Evolutionary conservation across 169 alveolate genomes (phyloP).

Genomic region (Pseudocohnilembus persalinus): DNA sequence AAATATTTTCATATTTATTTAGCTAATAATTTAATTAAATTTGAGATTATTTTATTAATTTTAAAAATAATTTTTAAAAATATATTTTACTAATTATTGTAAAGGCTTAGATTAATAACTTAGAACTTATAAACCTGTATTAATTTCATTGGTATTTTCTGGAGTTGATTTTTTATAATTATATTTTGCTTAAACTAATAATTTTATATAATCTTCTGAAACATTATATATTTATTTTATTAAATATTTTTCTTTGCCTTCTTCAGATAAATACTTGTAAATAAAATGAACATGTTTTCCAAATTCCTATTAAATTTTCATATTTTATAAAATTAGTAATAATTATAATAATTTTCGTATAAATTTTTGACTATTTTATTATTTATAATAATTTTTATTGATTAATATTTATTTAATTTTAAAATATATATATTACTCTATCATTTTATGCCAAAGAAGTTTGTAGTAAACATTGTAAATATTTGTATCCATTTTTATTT

Average conservation of each 20-base stretch:
- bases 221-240: too few species aligned
- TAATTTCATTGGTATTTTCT: not conserved
- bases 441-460: not conserved
- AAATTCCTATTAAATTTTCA: not conserved
- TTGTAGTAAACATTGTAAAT: not conserved
- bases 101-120: not conserved
- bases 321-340: too few species aligned
- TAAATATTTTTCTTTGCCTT: not conserved
- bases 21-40: not conserved
- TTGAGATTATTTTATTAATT: too few species aligned
- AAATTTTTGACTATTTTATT: too few species aligned
- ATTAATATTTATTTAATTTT: too few species aligned
- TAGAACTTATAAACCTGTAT: not conserved
- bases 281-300: not conserved
- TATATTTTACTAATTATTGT: not conserved
- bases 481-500: not conserved
- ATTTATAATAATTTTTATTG: too few species aligned
- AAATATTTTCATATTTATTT: not conserved
- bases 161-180: not conserved
- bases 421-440: not conserved
- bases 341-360: not conserved
- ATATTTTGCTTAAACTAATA: not conserved
- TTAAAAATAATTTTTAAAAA: too few species aligned
- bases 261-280: not conserved
- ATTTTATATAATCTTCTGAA: not conserved